phyloP scores from a whole-genome alignment of 352 stramenopile species.

The Phytophthora meadii region DNA sequence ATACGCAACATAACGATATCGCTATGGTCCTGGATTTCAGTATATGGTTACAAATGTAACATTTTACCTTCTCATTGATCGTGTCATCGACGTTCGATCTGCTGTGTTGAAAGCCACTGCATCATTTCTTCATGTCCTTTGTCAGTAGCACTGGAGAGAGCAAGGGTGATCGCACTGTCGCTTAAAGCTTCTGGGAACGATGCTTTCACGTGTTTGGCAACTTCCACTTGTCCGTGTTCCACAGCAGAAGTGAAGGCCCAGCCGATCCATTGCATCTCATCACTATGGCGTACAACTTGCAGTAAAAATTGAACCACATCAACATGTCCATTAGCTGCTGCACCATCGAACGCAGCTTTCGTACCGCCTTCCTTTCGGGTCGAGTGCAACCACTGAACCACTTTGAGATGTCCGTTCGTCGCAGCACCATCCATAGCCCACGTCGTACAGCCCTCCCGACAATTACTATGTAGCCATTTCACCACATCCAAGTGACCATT shows the following conservation, averaged over 20 bases:
- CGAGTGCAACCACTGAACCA: slow-evolving; percentile 31
- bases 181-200: slow-evolving; percentile 11
- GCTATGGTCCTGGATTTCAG: too few species aligned
- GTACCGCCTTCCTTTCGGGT: slow-evolving; percentile 30
- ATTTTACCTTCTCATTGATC: background rate
- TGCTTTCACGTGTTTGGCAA: slow-evolving; percentile 12
- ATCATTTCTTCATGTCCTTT: slow-evolving; percentile 26
- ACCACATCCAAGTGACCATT: slow-evolving; percentile 29
- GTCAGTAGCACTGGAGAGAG: slow-evolving; percentile 9
- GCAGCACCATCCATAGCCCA: slow-evolving; percentile 36
- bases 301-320: slow-evolving; percentile 32
- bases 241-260: slow-evolving; percentile 20
- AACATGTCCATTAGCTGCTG: slow-evolving; percentile 26
- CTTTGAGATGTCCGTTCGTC: slow-evolving; percentile 31
- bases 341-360: slow-evolving; percentile 30
- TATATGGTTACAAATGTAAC: background rate
- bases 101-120: slow-evolving; percentile 24
- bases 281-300: slow-evolving; percentile 2
- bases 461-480: slow-evolving; percentile 24
- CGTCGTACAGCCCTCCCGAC: slow-evolving; percentile 26
- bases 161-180: slow-evolving; percentile 10
- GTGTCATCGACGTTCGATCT: slow-evolving; percentile 12
- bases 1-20: too few species aligned
- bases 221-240: slow-evolving; percentile 14
- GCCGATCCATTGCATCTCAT: slow-evolving; percentile 24